Percentiles rank a stretch among this genome's conserved stretches.
phyloP scores from a whole-genome alignment of 176 grass and related monocot species.

The Phragmites australis region DNA sequence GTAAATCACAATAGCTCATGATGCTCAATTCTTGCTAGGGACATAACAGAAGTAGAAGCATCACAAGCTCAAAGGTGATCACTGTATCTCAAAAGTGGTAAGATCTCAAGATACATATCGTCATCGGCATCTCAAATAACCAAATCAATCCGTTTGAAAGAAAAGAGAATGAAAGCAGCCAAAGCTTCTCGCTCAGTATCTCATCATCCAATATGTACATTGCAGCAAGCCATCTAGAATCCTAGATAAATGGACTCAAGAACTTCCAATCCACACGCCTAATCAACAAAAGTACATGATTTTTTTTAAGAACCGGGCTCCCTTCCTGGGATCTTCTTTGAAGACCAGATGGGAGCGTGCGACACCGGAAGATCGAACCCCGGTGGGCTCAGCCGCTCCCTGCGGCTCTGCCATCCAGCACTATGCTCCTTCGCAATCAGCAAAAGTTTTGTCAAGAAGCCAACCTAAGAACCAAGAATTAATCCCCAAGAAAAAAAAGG shows the following conservation, averaged over 20 bases:
- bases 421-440: no score
- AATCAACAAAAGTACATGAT: constrained; percentile 30
- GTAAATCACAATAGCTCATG: neutral
- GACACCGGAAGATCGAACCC: no score
- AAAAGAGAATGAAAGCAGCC: neutral
- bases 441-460: constrained; percentile 11
- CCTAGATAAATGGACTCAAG: neutral
- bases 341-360: no score
- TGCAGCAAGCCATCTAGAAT: constrained; percentile 25
- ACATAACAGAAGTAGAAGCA: neutral
- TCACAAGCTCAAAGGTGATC: neutral
- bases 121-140: neutral
- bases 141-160: constrained; percentile 11
- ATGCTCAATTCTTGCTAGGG: neutral
- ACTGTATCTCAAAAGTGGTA: neutral
- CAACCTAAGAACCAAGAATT: constrained; percentile 15
- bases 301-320: no score
- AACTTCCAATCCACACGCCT: constrained; percentile 34
- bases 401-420: no score
- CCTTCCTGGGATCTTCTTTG: no score
- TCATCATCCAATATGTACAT: constrained; percentile 47
- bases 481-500: neutral
- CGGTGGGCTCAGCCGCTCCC: no score
- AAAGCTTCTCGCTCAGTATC: constrained; percentile 14
- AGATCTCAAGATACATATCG: neutral